Percentiles rank a stretch among this genome's conserved stretches.
Conservation (phyloP, 2,329 filamentous ascomycete genomes). For the Fusarium decemcellulare region DNA sequence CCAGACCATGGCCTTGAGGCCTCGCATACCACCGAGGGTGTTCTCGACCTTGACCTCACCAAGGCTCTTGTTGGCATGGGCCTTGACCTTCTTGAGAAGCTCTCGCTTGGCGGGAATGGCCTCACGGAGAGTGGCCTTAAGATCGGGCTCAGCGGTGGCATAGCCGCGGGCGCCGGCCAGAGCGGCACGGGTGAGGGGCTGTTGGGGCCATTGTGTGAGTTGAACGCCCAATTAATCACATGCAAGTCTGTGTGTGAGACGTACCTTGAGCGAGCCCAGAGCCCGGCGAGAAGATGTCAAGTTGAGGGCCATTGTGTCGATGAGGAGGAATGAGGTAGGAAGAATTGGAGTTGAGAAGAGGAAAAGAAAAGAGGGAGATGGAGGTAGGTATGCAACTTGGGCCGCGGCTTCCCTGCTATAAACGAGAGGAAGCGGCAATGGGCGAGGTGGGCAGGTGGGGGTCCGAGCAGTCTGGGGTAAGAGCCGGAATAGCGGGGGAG, state of each 20-base stretch:
- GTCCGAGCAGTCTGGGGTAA: slow-evolving; percentile 44
- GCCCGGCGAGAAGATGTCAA: slow-evolving; percentile 73
- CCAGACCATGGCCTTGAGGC: slow-evolving; percentile 98
- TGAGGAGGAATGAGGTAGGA: slow-evolving; percentile 1
- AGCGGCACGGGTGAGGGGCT: slow-evolving; percentile 52
- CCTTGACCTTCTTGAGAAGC: slow-evolving; percentile 94
- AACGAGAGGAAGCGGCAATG: slow-evolving; percentile 40
- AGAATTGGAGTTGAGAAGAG: slow-evolving; percentile 15
- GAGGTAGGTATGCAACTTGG: slow-evolving; percentile 27
- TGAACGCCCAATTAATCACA: slow-evolving; percentile 10
- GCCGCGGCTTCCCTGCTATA: slow-evolving; percentile 44
- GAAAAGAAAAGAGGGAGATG: slow-evolving; percentile 7
- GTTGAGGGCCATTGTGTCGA: slow-evolving; percentile 72
- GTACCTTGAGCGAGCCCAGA: slow-evolving; percentile 75
- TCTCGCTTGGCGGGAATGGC: slow-evolving; percentile 94
- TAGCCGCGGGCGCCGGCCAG: slow-evolving; percentile 68
- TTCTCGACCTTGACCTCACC: slow-evolving; percentile 96
- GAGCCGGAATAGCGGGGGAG: slow-evolving; percentile 43
- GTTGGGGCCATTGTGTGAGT: slow-evolving; percentile 11
- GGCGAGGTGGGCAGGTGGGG: slow-evolving; percentile 19
- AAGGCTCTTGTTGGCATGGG: slow-evolving; percentile 83
- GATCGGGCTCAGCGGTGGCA: slow-evolving; percentile 85
- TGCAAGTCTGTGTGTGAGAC: slow-evolving; percentile 36
- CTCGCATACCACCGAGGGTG: slow-evolving; percentile 96
- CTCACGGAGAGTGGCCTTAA: slow-evolving; percentile 88